Evolutionary conservation across 805 yeast genomes (phyloP).

Genomic region (Candida corydali): DNA sequence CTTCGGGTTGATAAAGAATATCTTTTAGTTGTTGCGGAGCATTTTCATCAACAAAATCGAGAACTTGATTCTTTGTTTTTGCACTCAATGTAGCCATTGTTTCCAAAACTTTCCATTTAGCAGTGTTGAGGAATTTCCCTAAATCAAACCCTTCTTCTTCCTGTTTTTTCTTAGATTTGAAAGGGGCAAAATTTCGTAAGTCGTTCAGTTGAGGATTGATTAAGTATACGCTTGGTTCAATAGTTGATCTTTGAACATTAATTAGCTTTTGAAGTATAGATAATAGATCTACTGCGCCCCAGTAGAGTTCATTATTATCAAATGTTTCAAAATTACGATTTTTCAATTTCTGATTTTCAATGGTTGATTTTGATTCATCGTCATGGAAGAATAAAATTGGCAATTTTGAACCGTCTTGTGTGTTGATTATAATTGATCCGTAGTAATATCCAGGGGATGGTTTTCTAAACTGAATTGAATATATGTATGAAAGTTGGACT

Average conservation of each 20-base stretch:
- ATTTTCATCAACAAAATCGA: conserved; percentile 59
- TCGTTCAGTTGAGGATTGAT: conserved; percentile 76
- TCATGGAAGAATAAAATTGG: conserved; percentile 94
- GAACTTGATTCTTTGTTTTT: conserved; percentile 46
- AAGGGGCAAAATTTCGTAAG: conserved; percentile 51
- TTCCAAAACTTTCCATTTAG: conserved; percentile 85
- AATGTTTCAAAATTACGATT: conserved; percentile 74
- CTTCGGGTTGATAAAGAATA: conserved; percentile 69
- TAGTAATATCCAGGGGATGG: conserved; percentile 90
- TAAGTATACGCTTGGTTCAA: conserved; percentile 69
- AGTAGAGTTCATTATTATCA: conserved; percentile 51
- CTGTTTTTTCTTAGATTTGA: conserved; percentile 17
- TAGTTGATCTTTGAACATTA: conserved; percentile 60
- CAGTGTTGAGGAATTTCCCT: conserved; percentile 51
- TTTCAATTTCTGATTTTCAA: conserved; percentile 53
- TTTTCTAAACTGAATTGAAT: conserved; percentile 76
- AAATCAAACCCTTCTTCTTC: conserved; percentile 26
- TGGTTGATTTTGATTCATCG: conserved; percentile 74
- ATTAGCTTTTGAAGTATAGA: conserved; percentile 50
- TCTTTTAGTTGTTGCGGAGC: conserved; percentile 59
- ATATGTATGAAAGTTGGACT: conserved; percentile 54
- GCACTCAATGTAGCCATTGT: conserved; percentile 75
- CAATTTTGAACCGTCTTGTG: conserved; percentile 60
- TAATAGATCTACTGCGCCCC: conserved; percentile 90
- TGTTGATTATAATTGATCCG: conserved; percentile 78